phyloP scores from a whole-genome alignment of 148 eudicot genomes.

The Camellia granthamiana region DNA sequence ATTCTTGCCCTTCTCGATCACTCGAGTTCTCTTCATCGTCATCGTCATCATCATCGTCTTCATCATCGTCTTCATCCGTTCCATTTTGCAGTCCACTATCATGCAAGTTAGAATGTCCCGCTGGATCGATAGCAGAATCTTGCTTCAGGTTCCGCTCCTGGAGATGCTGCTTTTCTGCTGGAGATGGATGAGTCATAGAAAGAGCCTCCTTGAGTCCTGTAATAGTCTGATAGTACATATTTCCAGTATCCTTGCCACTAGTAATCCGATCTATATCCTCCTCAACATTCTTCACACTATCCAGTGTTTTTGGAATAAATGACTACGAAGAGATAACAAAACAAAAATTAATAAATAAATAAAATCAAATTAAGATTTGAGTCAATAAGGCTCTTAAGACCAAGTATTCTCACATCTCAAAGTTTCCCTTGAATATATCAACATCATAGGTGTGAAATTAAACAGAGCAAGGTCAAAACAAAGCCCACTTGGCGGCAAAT shows the following conservation, averaged over 20 bases:
- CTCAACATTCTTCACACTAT: slow-evolving; percentile 75
- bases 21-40: slow-evolving; percentile 42
- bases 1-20: slow-evolving; percentile 30
- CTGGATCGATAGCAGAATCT: neutral
- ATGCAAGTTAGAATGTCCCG: too few relatives aligned
- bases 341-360: too few relatives aligned
- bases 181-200: slow-evolving; percentile 23
- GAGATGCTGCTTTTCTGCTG: slow-evolving; percentile 19
- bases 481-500: too few relatives aligned
- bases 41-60: slow-evolving; percentile 30
- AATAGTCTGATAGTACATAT: too few relatives aligned
- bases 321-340: slow-evolving; percentile 35
- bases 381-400: too few relatives aligned
- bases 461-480: too few relatives aligned
- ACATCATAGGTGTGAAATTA: too few relatives aligned
- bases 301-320: slow-evolving; percentile 76
- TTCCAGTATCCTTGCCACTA: slow-evolving; percentile 36
- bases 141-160: slow-evolving; percentile 15
- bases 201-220: slow-evolving; percentile 49
- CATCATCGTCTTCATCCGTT: slow-evolving; percentile 17
- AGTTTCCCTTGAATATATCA: too few relatives aligned
- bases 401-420: too few relatives aligned
- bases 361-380: neutral
- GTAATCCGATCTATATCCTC: slow-evolving; percentile 64
- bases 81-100: slow-evolving; percentile 15